Base-by-base conservation (phyloP, 768 basidiomycete genomes). In the Naematelia encephala region DNA sequence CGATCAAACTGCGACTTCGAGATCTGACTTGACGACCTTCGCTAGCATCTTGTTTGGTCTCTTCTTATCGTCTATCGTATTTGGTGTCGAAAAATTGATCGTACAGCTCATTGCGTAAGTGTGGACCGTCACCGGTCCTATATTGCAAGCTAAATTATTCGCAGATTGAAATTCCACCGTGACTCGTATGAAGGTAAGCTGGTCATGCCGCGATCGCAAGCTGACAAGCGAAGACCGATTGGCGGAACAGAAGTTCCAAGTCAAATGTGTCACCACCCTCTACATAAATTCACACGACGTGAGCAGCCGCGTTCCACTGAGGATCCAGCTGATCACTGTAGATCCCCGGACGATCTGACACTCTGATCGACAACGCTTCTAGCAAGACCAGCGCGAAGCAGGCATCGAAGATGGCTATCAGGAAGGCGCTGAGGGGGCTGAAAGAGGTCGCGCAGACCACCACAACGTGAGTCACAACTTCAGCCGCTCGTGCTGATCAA, bases 81-180 rank as follows among this genome's bases (percentile, higher is more conserved):
- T 92, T 4, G 81, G 88, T 11, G 86, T 83, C 55, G 90, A 92
- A 76, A 96, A 96, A 71, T 84, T 92, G 60, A 76, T 87, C 13
- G 88, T 96, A 49, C 91, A 93, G 74, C 85, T 85, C 81, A 91
- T 94, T 47, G 77, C 77, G 29, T 76, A 59, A 59, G 63, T 59
- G 29, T 16, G 8, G 34, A 39, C 34, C 8, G 8, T 39, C 25
- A 25, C 3, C n/a, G 4, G 29, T n/a, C 28, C 30, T 25, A 16
- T 10, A 5, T 43, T 26, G 19, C 8, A 13, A 43, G 8, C 39
- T 25, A 19, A 21, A 3, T 10, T n/a, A 25, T 22, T 4, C 1
- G 39, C 51, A 69, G 68, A 1, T 58, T 74, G 45, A 68, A 72
- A 63, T 77, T 82, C 73, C 81, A 82, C 67, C 78, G 78, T 62